Conservation (phyloP, 352 stramenopile species). For the Phytophthora podocarpi region DNA sequence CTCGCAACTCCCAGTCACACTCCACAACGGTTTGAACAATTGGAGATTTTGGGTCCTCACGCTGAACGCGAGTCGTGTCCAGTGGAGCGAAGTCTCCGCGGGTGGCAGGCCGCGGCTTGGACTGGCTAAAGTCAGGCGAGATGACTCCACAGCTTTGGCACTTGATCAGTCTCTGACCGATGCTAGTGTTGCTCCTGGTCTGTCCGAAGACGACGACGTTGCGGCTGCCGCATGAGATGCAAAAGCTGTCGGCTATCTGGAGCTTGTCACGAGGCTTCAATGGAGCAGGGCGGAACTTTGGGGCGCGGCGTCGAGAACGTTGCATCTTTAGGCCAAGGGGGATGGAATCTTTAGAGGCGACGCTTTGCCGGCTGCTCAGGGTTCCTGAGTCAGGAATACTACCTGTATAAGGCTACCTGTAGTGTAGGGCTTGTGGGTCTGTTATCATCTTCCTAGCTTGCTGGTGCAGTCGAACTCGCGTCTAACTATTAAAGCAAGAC, state of each 20-base stretch:
- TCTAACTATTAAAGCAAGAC: too few species aligned
- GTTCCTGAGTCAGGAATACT: too few species aligned
- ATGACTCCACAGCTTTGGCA: conserved; percentile 60
- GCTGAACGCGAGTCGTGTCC: conserved; percentile 31
- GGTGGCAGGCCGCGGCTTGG: conserved; percentile 25
- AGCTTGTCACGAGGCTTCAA: conserved; percentile 17
- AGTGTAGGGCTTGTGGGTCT: too few species aligned
- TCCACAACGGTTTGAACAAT: too few species aligned
- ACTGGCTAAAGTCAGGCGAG: conserved; percentile 50
- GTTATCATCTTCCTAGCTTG: too few species aligned
- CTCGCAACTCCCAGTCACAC: too few species aligned
- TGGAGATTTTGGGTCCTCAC: conserved; percentile 15
- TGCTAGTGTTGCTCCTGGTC: not conserved
- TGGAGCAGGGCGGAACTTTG: conserved; percentile 13
- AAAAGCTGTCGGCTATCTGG: conserved; percentile 43
- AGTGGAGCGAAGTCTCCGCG: conserved; percentile 33
- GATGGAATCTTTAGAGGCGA: conserved; percentile 12
- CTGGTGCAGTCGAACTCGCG: too few species aligned
- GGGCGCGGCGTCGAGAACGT: conserved; percentile 15
- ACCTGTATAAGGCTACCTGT: too few species aligned
- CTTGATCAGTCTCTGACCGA: conserved; percentile 33
- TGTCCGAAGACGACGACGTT: conserved; percentile 38
- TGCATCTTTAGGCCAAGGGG: conserved; percentile 16
- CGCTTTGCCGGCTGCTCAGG: too few species aligned
- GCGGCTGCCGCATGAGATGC: conserved; percentile 55